phyloP scores from a whole-genome alignment of 495 filamentous ascomycete species.

The Tuber borchii region DNA sequence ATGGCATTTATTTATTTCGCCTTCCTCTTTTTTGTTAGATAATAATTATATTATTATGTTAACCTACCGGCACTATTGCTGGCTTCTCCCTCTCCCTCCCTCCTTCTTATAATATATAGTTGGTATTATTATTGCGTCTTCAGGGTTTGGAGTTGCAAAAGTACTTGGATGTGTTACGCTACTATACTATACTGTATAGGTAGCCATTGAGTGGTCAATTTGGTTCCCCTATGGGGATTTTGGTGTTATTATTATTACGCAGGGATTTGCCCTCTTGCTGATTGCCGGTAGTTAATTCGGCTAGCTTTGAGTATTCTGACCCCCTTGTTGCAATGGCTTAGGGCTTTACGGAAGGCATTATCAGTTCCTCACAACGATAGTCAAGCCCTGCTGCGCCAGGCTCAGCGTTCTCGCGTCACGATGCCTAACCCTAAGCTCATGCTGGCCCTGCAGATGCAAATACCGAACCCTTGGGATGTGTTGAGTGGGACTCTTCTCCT shows the following conservation, averaged over 20 bases:
- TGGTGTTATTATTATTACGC: not conserved
- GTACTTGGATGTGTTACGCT: not conserved
- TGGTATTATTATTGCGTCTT: not conserved
- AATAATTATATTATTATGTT: too few relatives aligned
- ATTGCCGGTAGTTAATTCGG: not conserved
- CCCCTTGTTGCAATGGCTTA: not conserved
- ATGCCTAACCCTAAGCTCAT: constrained; percentile 35
- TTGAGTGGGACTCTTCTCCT: constrained; percentile 23
- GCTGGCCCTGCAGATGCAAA: constrained; percentile 33
- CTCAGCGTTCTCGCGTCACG: constrained; percentile 33
- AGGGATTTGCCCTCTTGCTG: not conserved
- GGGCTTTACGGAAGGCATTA: not conserved
- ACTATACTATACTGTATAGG: not conserved
- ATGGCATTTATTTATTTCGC: not conserved
- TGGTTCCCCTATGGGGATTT: not conserved
- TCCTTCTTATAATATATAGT: not conserved
- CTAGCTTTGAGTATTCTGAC: not conserved
- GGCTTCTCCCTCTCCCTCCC: not conserved
- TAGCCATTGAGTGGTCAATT: not conserved
- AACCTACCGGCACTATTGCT: not conserved
- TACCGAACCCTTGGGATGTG: constrained; percentile 38
- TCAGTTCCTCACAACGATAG: not conserved
- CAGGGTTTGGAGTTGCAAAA: not conserved
- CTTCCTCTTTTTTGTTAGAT: not conserved
- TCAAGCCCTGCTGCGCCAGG: constrained; percentile 26